Evolutionary conservation across 495 filamentous ascomycete species (phyloP).

Genomic region (Immersiella caudata): DNA sequence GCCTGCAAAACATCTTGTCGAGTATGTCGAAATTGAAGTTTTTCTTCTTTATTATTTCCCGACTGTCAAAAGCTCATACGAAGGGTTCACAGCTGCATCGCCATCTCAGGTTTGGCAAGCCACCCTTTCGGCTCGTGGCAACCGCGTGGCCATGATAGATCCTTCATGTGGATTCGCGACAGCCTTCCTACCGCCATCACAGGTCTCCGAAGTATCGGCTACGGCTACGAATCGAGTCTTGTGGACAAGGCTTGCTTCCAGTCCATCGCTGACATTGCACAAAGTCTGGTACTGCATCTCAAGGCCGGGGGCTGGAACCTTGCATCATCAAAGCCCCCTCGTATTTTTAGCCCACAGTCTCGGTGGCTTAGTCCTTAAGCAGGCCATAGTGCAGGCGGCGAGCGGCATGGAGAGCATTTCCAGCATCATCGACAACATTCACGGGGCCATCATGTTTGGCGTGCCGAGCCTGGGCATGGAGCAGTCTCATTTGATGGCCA

Average conservation of each 20-base stretch:
- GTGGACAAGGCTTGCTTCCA: conserved; percentile 25
- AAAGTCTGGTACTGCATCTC: conserved; percentile 7
- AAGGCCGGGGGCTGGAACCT: conserved; percentile 6
- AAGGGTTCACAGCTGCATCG: conserved; percentile 25
- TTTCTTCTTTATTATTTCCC: no score
- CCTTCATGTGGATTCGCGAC: conserved; percentile 42
- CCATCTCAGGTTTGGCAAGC: conserved; percentile 27
- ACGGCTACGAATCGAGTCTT: conserved; percentile 36
- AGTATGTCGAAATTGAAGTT: no score
- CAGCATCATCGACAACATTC: conserved; percentile 18
- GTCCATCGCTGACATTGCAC: conserved; percentile 25
- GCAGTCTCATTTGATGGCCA: conserved; percentile 19
- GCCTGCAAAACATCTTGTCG: neutral
- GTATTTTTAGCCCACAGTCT: conserved; percentile 43
- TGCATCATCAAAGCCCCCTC: conserved; percentile 23
- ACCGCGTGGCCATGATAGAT: conserved; percentile 22
- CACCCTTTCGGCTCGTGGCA: conserved; percentile 29
- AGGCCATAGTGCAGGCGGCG: conserved; percentile 27
- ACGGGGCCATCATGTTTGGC: conserved; percentile 40
- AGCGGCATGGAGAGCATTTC: neutral
- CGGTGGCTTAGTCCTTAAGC: conserved; percentile 40
- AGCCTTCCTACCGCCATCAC: conserved; percentile 30
- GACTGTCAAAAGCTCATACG: no score
- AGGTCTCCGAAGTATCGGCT: conserved; percentile 30
- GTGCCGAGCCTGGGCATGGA: conserved; percentile 37